Evolutionary conservation across 495 filamentous ascomycete genomes (phyloP), one percentile per base, ranked within the genome.

Genomic region (Podospora anserina): DNA sequence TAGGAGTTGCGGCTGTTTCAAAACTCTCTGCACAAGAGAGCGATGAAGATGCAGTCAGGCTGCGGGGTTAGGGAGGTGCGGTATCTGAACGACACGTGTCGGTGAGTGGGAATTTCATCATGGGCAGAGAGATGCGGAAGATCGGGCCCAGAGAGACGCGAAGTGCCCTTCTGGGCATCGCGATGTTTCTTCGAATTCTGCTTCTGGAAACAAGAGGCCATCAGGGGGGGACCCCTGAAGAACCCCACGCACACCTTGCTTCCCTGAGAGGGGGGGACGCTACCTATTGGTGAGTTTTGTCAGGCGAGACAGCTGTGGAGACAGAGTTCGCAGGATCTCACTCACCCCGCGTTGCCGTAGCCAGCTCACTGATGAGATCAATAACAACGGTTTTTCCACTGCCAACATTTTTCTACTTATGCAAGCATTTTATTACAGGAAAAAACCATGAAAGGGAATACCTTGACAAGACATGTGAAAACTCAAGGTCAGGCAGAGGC

Each of bases 31-130:
- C n/a, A 59, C 9, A 61, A 34, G 6, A 61, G 39, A 49, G 39
- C 39, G 67, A 65, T 65, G 67, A 0, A 27, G 67, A 65, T 65
- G 67, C 67, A 44, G 68, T 66, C 57, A 69, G 26, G 34, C 58
- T 69, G 63, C 64, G 57, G 57, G 56, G 32, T 57, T 63, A 64
- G 30, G 65, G 39, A 56, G 61, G 49, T 26, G 26, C 20, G 30
- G 54, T 49, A 20, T 26, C 19, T 61, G 55, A 62, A 18, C 58
- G 68, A 63, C 68, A 69, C 68, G 59, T 66, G 63, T 66, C 28
- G 62, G 39, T 49, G 6, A 11, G 13, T 49, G 39, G 39, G 39
- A 49, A 49, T 49, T 16, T 16, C 13, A 49, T 49, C 9, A 2
- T 13, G 39, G 30, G 7, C 39, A 49, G 6, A 49, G 9, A 68